A percentile compares a stretch with the other conserved stretches of the same genome.
These are phyloP conservation scores for Diplotaxis tenuifolia DNA, from an alignment of 345 rosid species.

Conservation along the genomic window DNA sequence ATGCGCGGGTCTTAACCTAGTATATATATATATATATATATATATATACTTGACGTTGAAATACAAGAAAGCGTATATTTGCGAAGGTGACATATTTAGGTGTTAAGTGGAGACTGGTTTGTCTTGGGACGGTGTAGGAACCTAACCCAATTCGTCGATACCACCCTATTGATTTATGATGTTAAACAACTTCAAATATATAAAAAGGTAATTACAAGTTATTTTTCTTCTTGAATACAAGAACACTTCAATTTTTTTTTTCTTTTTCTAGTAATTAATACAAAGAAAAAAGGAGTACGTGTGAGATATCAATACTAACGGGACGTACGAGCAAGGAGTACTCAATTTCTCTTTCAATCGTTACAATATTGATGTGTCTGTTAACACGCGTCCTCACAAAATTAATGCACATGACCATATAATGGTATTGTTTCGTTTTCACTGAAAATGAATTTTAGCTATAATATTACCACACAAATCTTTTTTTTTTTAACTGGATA, in stretches of 20 bases:
- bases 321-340: slow-evolving; percentile 25
- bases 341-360: slow-evolving; percentile 24
- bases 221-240: neutral
- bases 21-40: no score
- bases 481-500: no score
- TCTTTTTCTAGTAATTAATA: neutral
- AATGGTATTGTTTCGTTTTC: neutral
- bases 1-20: no score
- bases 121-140: slow-evolving; percentile 27
- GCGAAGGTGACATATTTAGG: slow-evolving; percentile 29
- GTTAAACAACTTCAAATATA: slow-evolving; percentile 15
- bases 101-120: slow-evolving; percentile 33
- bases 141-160: slow-evolving; percentile 20
- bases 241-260: neutral
- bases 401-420: slow-evolving; percentile 21
- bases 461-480: neutral
- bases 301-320: no score
- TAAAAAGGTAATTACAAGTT: neutral
- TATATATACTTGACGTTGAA: neutral
- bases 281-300: slow-evolving; percentile 1
- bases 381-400: slow-evolving; percentile 2
- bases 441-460: neutral
- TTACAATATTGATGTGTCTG: slow-evolving; percentile 4
- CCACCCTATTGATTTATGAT: slow-evolving; percentile 6
- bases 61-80: slow-evolving; percentile 10